Base-by-base conservation (phyloP, 108 stramenopile genomes). In the Asterionellopsis glacialis region DNA sequence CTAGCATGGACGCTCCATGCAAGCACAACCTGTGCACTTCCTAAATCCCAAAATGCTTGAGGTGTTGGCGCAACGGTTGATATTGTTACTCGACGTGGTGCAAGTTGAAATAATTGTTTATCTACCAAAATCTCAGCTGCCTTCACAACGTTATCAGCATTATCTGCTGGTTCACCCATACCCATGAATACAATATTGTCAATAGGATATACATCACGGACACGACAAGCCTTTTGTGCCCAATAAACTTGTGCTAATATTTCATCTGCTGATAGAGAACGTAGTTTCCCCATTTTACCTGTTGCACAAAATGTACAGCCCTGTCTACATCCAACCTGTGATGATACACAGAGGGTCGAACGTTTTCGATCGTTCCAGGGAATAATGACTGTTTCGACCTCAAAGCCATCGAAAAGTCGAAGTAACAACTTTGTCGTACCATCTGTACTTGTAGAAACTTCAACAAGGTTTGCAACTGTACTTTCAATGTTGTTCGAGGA, bases 271-370 rank as follows among this genome's bases (percentile, higher is more conserved):
- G 78, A 63, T 12, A 95, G 63, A 16, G 69, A 73, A 16, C 87
- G 77, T 3, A 87, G 48, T 48, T 72, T 66, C 15, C 94, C 94
- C 94, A 95, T 95, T 24, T 63, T 67, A 5, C 88, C 88, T 0
- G 94, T 95, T 9, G 86, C 78, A 72, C 94, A 95, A 70, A 95
- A 95, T 38, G 70, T 72, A 61, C 94, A 95, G 1, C 81, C 94
- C 59, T 88, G 89, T 21, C 65, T 63, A 64, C 95, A 96, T 38
- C 95, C 95, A 19, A 96, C 88, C 63, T 96, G 95, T 9, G 90
- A 84, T n/a, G 72, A 74, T n/a, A 90, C 63, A 65, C 88, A 90
- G 0, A 90, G 73, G 1, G 88, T 86, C 10, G 77, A 76, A 28
- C 69, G 70, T 43, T 65, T 63, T 19, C 72, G 61, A 45, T 79